Conservation (phyloP, 179 eudicot species). For the Vitellaria paradoxa region DNA sequence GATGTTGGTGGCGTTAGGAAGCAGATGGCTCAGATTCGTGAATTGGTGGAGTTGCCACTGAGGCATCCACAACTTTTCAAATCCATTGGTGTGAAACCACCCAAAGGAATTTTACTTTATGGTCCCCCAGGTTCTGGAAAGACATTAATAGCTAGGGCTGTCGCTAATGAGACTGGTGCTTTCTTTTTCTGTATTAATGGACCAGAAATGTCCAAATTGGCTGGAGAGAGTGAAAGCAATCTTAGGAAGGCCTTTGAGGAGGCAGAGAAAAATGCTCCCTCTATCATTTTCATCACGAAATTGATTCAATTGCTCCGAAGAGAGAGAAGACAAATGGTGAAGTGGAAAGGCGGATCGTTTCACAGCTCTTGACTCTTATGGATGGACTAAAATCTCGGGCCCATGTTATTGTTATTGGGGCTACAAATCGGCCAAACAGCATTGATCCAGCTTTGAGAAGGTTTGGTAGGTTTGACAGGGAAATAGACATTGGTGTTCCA, state of each 20-base stretch:
- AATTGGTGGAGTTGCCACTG: conserved; percentile 55
- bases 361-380: conserved; percentile 59
- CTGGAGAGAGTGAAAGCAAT: conserved; percentile 67
- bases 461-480: conserved; percentile 64
- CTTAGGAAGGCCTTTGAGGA: conserved; percentile 60
- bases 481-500: conserved; percentile 64
- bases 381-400: conserved; percentile 63
- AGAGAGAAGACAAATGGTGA: conserved; percentile 64
- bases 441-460: conserved; percentile 63
- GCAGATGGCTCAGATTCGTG: conserved; percentile 70
- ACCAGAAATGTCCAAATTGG: conserved; percentile 64
- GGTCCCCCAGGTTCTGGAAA: conserved; percentile 68
- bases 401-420: conserved; percentile 62
- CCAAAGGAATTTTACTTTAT: conserved; percentile 56
- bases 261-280: conserved; percentile 62
- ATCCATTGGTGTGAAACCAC: conserved; percentile 61
- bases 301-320: conserved; percentile 65
- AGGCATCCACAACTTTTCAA: conserved; percentile 58
- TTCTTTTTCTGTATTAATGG: conserved; percentile 53
- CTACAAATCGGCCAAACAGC: conserved; percentile 66
- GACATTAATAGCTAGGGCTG: conserved; percentile 54
- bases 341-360: conserved; percentile 56
- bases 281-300: conserved; percentile 59
- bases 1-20: conserved; percentile 64
- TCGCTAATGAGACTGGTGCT: conserved; percentile 64